A percentile compares a stretch with the other conserved stretches of the same genome.
phyloP scores from a whole-genome alignment of 306 rosid genomes.

The Quercus robur region DNA sequence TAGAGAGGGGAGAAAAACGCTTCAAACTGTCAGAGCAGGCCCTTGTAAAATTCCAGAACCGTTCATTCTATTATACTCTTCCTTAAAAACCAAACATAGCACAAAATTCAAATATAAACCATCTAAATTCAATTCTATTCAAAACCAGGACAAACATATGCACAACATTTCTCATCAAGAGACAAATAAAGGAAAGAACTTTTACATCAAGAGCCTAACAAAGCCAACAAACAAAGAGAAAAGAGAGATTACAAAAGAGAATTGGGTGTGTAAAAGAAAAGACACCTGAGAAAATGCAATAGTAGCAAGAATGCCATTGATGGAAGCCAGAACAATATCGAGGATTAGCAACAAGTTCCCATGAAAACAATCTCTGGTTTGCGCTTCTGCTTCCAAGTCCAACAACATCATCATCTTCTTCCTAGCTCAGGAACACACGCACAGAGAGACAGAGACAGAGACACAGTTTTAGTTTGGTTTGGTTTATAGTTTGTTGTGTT shows the following conservation, averaged over 20 bases:
- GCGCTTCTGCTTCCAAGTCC: conserved; percentile 19
- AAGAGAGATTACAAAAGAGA: conserved; percentile 3
- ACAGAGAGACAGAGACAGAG: conserved; percentile 9
- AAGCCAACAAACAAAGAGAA: not conserved
- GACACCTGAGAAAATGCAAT: conserved; percentile 62
- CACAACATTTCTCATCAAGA: not conserved
- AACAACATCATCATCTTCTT: not conserved
- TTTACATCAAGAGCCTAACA: not conserved
- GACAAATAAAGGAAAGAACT: not conserved
- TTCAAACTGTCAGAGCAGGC: not conserved
- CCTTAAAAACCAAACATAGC: not conserved
- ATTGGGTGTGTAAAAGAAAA: not conserved
- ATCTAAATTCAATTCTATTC: not conserved
- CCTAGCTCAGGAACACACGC: not conserved
- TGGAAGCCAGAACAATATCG: conserved; percentile 45
- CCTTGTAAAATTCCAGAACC: not conserved
- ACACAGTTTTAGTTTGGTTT: not conserved
- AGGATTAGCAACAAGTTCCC: conserved; percentile 44
- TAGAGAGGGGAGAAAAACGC: not conserved
- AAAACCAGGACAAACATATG: not conserved
- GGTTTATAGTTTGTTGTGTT: not conserved
- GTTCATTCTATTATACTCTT: not conserved
- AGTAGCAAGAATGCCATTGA: conserved; percentile 48
- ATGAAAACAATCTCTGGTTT: conserved; percentile 24
- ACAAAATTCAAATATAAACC: not conserved